phyloP scores from a whole-genome alignment of 176 grass and related monocot species.

The Phyllostachys edulis region DNA sequence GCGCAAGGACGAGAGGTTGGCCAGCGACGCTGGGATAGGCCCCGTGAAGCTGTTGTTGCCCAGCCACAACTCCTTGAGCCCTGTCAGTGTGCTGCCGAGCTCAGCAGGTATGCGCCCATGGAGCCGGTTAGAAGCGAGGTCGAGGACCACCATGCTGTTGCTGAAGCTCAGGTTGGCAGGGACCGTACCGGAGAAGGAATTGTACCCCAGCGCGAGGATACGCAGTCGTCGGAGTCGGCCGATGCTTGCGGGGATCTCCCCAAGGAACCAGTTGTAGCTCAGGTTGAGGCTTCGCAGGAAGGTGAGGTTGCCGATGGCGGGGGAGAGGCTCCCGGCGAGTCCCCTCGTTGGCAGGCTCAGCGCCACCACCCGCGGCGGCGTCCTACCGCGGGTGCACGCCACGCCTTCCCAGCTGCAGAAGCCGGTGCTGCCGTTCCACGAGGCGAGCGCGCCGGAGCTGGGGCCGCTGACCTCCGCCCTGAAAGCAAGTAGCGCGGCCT shows the following conservation, averaged over 20 bases:
- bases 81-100: background rate
- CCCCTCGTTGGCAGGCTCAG: constrained; percentile 2
- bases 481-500: background rate
- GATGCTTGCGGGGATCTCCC: background rate
- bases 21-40: background rate
- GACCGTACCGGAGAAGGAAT: background rate
- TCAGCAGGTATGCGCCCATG: background rate
- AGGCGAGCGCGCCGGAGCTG: background rate
- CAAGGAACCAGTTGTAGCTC: constrained; percentile 20
- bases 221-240: background rate
- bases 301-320: constrained; percentile 26
- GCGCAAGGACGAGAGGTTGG: constrained; percentile 14
- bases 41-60: constrained; percentile 3
- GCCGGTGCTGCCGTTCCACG: background rate
- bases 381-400: background rate
- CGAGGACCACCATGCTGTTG: background rate
- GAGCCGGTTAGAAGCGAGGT: background rate
- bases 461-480: background rate
- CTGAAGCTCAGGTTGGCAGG: constrained; percentile 30
- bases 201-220: constrained; percentile 18
- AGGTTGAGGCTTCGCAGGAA: constrained; percentile 15
- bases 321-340: background rate
- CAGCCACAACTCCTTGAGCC: background rate
- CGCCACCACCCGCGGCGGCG: background rate
- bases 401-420: constrained; percentile 34